A percentile compares a stretch with the other conserved stretches of the same genome.
Conservation (phyloP, 345 rosid genomes). For the Murraya paniculata region DNA sequence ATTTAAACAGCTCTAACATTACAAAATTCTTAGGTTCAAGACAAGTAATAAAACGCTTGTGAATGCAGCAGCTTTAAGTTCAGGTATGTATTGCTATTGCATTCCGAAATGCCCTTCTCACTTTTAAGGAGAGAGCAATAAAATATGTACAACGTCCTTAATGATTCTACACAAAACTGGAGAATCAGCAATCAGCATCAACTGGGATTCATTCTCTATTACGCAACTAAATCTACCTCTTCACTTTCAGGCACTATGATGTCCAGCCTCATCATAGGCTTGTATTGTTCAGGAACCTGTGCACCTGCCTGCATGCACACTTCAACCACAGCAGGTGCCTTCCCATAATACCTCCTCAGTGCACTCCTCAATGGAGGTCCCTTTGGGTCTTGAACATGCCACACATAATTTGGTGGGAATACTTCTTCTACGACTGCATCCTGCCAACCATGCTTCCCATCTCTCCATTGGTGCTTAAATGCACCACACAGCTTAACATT, state of each 20-base stretch:
- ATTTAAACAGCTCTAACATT: too few species aligned
- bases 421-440: conserved; percentile 74
- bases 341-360: conserved; percentile 78
- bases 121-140: too few species aligned
- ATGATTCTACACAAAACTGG: neutral
- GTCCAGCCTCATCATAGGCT: conserved; percentile 96
- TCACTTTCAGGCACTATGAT: conserved; percentile 71
- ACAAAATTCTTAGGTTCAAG: too few species aligned
- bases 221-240: conserved; percentile 67
- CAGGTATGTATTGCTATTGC: too few species aligned
- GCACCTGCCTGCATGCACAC: conserved; percentile 83
- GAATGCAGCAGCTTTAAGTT: too few species aligned
- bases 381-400: conserved; percentile 72
- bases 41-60: too few species aligned
- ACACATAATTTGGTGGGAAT: conserved; percentile 69
- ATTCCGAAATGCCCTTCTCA: too few species aligned
- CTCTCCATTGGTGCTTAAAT: conserved; percentile 93
- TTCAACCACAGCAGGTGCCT: conserved; percentile 81
- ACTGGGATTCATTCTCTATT: neutral
- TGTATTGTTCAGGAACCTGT: conserved; percentile 52
- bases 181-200: neutral
- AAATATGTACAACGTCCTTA: neutral
- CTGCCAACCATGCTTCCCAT: conserved; percentile 99
- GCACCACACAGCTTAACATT: conserved; percentile 87
- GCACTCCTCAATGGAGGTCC: conserved; percentile 58